phyloP scores from a whole-genome alignment of 139 green algal genomes.

The Picochlorum sp. region DNA sequence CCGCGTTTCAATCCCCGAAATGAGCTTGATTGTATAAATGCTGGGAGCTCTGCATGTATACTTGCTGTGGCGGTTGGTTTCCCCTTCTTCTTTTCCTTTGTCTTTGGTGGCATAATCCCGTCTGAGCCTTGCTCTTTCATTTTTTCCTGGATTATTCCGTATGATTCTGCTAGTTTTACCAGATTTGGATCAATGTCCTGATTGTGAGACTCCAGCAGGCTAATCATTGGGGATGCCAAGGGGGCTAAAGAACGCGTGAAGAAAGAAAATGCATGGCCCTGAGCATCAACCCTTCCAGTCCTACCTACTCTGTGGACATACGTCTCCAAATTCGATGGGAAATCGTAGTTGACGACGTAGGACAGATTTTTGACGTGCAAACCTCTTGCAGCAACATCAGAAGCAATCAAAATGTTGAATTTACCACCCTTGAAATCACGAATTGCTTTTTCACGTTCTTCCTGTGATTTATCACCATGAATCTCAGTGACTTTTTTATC shows the following conservation, averaged over 20 bases:
- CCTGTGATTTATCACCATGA: slow-evolving; percentile 69
- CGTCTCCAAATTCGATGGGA: slow-evolving; percentile 67
- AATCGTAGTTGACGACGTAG: slow-evolving; percentile 88
- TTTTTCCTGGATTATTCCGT: slow-evolving; percentile 24
- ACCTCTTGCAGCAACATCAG: slow-evolving; percentile 72
- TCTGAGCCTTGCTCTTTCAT: slow-evolving; percentile 18
- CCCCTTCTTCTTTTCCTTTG: slow-evolving; percentile 10
- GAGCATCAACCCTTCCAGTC: slow-evolving; percentile 74
- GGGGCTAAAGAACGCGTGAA: slow-evolving; percentile 68
- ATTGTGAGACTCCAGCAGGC: slow-evolving; percentile 41
- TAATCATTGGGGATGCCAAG: slow-evolving; percentile 47
- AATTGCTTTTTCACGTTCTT: slow-evolving; percentile 62
- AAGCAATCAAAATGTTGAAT: slow-evolving; percentile 68
- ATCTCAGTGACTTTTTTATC: slow-evolving; percentile 45
- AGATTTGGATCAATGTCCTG: slow-evolving; percentile 72
- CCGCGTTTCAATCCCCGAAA: slow-evolving; percentile 10
- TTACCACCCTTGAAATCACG: slow-evolving; percentile 59
- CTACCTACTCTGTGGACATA: slow-evolving; percentile 90
- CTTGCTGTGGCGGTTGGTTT: neutral
- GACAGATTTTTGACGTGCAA: slow-evolving; percentile 71
- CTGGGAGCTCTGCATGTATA: neutral
- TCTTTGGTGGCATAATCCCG: neutral
- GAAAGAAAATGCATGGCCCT: slow-evolving; percentile 80
- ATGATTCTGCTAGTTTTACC: slow-evolving; percentile 56
- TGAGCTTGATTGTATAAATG: slow-evolving; percentile 19